A percentile compares a stretch with the other conserved stretches of the same genome.
phyloP scores from a whole-genome alignment of 345 rosid species.

The Cardamine chenopodiifolia region DNA sequence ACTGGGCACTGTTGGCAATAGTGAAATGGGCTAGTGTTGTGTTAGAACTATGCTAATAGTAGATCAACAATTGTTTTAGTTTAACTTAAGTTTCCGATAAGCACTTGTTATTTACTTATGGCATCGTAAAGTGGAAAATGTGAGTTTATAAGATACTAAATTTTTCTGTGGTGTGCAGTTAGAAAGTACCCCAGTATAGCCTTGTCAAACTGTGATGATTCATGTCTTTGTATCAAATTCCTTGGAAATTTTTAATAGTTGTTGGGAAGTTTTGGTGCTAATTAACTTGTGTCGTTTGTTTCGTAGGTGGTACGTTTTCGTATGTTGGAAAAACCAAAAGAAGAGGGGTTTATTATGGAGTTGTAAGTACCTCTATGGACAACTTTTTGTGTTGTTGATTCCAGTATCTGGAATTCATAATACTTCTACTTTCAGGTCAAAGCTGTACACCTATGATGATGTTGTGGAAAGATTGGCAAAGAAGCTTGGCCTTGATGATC shows the following conservation, averaged over 20 bases:
- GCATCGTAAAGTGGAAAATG: slow-evolving; percentile 1
- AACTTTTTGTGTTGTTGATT: not conserved
- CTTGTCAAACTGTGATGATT: slow-evolving; percentile 24
- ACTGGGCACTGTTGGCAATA: slow-evolving; percentile 12
- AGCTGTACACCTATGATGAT: slow-evolving; percentile 80
- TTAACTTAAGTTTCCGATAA: slow-evolving; percentile 13
- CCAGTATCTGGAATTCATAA: slow-evolving; percentile 28
- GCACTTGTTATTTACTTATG: not conserved
- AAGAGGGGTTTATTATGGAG: slow-evolving; percentile 83
- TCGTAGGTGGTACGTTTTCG: slow-evolving; percentile 84
- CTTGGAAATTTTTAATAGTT: not conserved
- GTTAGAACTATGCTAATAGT: slow-evolving; percentile 11
- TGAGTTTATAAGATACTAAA: not conserved
- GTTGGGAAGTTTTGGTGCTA: not conserved
- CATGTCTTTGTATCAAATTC: not conserved
- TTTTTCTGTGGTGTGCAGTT: not conserved
- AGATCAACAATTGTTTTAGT: not conserved
- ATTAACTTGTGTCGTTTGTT: slow-evolving; percentile 34
- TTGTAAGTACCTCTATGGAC: slow-evolving; percentile 60
- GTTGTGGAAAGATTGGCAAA: slow-evolving; percentile 87
- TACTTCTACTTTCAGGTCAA: slow-evolving; percentile 66
- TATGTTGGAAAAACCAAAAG: slow-evolving; percentile 83
- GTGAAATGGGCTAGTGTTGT: slow-evolving; percentile 21
- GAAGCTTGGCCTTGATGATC: slow-evolving; percentile 83
- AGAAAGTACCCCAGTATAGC: slow-evolving; percentile 7